A percentile compares a stretch with the other conserved stretches of the same genome.
phyloP scores from a whole-genome alignment of 257 asterid species.

The Forsythia suspensa region DNA sequence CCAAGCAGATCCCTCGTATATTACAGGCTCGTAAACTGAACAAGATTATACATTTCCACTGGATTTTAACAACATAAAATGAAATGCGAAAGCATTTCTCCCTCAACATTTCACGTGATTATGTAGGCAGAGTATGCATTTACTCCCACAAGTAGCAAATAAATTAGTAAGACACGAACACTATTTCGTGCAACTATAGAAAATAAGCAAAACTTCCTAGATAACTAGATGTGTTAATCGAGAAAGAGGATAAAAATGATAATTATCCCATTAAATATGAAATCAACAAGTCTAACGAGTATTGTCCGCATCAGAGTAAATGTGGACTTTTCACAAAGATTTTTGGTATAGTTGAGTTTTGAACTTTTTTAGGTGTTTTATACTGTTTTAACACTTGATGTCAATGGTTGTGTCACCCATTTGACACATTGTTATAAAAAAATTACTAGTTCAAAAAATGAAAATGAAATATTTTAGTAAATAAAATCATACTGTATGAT shows the following conservation, averaged over 20 bases:
- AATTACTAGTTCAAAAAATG: too few species aligned
- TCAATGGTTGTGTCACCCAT: not conserved
- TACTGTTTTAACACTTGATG: conserved; percentile 6
- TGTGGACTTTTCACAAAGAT: not conserved
- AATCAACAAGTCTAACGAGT: not conserved
- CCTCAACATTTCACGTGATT: conserved; percentile 10
- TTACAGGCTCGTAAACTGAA: not conserved
- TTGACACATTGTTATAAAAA: too few species aligned
- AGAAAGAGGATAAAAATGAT: conserved; percentile 7
- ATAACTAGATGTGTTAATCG: not conserved
- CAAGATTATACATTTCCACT: not conserved
- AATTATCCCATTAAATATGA: conserved; percentile 6
- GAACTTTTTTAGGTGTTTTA: conserved; percentile 15
- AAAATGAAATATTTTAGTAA: too few species aligned
- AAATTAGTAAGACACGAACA: not conserved
- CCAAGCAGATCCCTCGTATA: not conserved
- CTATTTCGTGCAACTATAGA: conserved; percentile 5
- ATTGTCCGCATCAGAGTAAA: not conserved
- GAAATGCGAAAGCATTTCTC: not conserved
- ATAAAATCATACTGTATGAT: too few species aligned
- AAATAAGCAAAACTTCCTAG: not conserved
- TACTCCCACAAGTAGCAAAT: not conserved
- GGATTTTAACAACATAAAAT: not conserved
- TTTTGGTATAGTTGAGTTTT: not conserved
- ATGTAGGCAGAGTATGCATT: not conserved